Evolutionary conservation across 2,329 filamentous ascomycete species (phyloP).

Genomic region (Aspergillus terreus): DNA sequence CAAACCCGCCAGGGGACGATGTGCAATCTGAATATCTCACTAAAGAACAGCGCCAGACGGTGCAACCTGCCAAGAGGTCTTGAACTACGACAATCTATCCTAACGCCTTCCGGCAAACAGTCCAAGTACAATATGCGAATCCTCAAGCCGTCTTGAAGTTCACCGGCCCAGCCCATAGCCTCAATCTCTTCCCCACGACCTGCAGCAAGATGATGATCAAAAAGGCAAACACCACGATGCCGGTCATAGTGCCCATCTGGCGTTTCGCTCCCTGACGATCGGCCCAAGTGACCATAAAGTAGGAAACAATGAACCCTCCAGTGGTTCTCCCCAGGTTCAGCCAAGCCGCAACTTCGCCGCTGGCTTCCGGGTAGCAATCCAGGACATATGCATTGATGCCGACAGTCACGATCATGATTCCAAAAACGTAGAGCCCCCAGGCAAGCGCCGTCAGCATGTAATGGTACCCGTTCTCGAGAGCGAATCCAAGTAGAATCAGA

Average conservation of each 20-base stretch:
- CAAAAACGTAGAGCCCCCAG: slow-evolving; percentile 56
- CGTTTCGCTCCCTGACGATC: slow-evolving; percentile 40
- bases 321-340: slow-evolving; percentile 49
- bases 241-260: slow-evolving; percentile 49
- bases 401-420: slow-evolving; percentile 54
- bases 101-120: not conserved
- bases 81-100: not conserved
- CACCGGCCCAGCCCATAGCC: slow-evolving; percentile 33
- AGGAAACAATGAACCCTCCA: slow-evolving; percentile 51
- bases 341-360: slow-evolving; percentile 53
- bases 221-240: slow-evolving; percentile 36
- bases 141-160: slow-evolving; percentile 26
- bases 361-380: slow-evolving; percentile 54
- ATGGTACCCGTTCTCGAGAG: slow-evolving; percentile 49
- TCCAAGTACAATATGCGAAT: not conserved
- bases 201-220: slow-evolving; percentile 35
- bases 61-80: not conserved
- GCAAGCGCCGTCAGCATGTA: slow-evolving; percentile 49
- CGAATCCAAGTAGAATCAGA: slow-evolving; percentile 52
- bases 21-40: not conserved
- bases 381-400: slow-evolving; percentile 52
- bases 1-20: not conserved
- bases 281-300: slow-evolving; percentile 53
- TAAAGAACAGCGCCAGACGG: not conserved
- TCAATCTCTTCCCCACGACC: slow-evolving; percentile 36